A percentile compares a stretch with the other conserved stretches of the same genome.
These are phyloP conservation scores for Coccinonectria pachysandricola DNA, from an alignment of 2,329 filamentous ascomycete genomes.

Conservation along the genomic window DNA sequence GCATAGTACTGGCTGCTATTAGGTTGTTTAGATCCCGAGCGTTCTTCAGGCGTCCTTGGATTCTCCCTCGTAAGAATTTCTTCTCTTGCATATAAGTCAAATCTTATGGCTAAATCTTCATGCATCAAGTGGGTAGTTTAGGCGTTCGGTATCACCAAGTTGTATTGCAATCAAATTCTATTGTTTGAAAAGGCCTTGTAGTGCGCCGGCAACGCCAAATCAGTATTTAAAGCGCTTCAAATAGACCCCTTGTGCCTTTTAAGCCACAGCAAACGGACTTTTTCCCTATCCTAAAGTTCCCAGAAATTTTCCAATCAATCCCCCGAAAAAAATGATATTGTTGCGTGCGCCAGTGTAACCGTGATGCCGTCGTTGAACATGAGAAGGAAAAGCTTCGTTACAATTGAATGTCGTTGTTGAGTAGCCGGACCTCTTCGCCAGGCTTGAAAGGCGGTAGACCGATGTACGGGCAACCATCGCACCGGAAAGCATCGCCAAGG, in stretches of 20 bases:
- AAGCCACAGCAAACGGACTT: no score
- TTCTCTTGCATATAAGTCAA: no score
- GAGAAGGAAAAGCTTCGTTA: constrained; percentile 28
- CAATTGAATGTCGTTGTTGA: constrained; percentile 80
- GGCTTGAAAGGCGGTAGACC: constrained; percentile 94
- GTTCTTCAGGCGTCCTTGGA: no score
- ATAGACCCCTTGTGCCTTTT: constrained; percentile 11
- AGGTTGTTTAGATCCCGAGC: no score
- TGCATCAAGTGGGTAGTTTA: no score
- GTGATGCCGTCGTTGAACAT: constrained; percentile 8
- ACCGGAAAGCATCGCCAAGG: constrained; percentile 80
- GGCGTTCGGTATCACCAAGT: no score
- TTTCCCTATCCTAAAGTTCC: constrained; percentile 11
- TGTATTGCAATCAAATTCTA: no score
- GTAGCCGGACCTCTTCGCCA: constrained; percentile 80
- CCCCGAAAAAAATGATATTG: constrained; percentile 11
- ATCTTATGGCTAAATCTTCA: no score
- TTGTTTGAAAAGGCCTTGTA: no score
- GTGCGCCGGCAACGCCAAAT: constrained; percentile 6
- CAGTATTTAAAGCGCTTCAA: constrained; percentile 16
- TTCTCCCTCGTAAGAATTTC: no score
- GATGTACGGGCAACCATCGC: constrained; percentile 68
- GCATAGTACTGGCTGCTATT: no score
- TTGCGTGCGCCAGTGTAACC: constrained; percentile 16
- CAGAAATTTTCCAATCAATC: constrained; percentile 10